A percentile compares a stretch with the other conserved stretches of the same genome.
Conservation (phyloP, 2,329 filamentous ascomycete genomes). For the Pseudopyricularia cyperi region DNA sequence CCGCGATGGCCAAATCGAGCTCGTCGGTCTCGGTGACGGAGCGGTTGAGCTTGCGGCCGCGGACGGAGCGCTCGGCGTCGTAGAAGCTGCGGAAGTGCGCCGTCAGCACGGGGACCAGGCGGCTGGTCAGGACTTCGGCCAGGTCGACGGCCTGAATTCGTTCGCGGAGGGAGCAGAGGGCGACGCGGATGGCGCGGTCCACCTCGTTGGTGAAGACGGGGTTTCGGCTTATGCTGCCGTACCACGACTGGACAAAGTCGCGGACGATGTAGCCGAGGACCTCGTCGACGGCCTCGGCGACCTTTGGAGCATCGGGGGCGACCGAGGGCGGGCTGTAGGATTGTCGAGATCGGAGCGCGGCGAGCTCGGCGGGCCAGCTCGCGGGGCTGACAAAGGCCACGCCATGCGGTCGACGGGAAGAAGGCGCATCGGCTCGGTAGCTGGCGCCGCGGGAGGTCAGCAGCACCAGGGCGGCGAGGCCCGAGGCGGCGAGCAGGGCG, state of each 20-base stretch:
- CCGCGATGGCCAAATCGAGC: constrained; percentile 88
- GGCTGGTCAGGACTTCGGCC: constrained; percentile 69
- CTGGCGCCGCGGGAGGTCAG: constrained; percentile 43
- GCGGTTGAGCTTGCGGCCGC: constrained; percentile 76
- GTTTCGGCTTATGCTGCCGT: constrained; percentile 69
- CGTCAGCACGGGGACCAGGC: constrained; percentile 78
- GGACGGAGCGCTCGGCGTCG: constrained; percentile 73
- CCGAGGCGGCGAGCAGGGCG: constrained; percentile 38
- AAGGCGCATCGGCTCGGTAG: constrained; percentile 23
- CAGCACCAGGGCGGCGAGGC: constrained; percentile 44
- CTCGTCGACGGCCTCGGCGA: constrained; percentile 70
- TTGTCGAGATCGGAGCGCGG: constrained; percentile 50
- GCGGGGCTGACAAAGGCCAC: constrained; percentile 47
- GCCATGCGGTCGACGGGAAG: constrained; percentile 26
- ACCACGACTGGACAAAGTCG: constrained; percentile 86
- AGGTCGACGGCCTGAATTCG: constrained; percentile 65
- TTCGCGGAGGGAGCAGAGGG: constrained; percentile 58
- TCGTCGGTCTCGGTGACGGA: constrained; percentile 94
- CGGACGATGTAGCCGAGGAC: constrained; percentile 64
- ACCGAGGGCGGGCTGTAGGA: constrained; percentile 57
- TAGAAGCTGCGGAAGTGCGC: constrained; percentile 83
- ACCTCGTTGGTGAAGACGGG: constrained; percentile 76
- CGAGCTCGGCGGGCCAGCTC: constrained; percentile 59
- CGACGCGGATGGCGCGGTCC: constrained; percentile 64
- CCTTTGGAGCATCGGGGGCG: constrained; percentile 60